A percentile compares a stretch with the other conserved stretches of the same genome.
Conservation (phyloP, 1,284 basidiomycete species). For the Ustilago shanxiensis region DNA sequence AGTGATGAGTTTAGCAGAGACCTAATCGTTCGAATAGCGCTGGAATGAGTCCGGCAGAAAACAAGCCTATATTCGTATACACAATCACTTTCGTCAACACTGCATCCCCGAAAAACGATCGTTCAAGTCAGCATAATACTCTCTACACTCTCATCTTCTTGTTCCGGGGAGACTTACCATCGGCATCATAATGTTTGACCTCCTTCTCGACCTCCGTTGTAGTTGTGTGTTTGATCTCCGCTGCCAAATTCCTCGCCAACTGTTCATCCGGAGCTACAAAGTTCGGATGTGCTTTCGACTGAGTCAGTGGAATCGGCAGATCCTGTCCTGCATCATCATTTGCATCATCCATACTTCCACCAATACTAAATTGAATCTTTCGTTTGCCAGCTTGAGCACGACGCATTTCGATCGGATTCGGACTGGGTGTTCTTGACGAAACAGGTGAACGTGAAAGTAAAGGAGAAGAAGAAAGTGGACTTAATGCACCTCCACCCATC, state of each 20-base stretch:
- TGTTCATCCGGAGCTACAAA: constrained; percentile 43
- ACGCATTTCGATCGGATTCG: constrained; percentile 32
- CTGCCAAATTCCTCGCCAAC: constrained; percentile 21
- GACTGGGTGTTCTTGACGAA: constrained; percentile 36
- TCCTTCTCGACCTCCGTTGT: constrained; percentile 52
- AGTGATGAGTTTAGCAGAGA: constrained; percentile 13
- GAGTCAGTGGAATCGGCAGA: constrained; percentile 38
- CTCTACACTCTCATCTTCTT: background rate
- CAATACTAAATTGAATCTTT: constrained; percentile 49
- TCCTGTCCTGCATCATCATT: constrained; percentile 7
- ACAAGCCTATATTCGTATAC: constrained; percentile 84
- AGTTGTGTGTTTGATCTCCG: constrained; percentile 17
- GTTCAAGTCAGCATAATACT: background rate
- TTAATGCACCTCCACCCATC: constrained; percentile 2
- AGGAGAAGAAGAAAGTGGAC: constrained; percentile 4
- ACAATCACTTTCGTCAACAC: constrained; percentile 87
- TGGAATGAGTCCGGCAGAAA: constrained; percentile 69
- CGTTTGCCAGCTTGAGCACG: constrained; percentile 5
- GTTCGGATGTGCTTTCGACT: constrained; percentile 30
- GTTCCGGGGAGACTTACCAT: constrained; percentile 71
- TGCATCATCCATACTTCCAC: constrained; percentile 14
- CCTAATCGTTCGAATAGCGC: constrained; percentile 51
- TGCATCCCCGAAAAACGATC: background rate
- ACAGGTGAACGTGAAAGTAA: constrained; percentile 29
- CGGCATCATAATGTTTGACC: constrained; percentile 84